Conservation (phyloP, 2,329 filamentous ascomycete species). For the Fusarium fracticaudum region DNA sequence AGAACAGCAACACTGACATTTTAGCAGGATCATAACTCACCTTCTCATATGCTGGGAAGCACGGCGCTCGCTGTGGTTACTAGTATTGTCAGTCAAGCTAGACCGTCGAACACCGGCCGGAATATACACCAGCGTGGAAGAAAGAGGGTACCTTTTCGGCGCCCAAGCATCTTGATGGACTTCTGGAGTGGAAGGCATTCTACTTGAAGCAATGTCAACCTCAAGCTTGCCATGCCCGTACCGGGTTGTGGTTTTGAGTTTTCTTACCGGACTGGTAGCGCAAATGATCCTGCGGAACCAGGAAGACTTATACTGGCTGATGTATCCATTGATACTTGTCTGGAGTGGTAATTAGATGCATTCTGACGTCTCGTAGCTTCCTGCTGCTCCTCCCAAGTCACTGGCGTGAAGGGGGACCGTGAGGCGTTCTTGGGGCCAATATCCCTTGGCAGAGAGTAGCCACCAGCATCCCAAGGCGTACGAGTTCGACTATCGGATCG, state of each 20-base stretch:
- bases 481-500: constrained; percentile 43
- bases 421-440: constrained; percentile 50
- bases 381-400: constrained; percentile 41
- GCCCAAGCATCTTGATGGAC: constrained; percentile 33
- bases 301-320: constrained; percentile 22
- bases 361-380: constrained; percentile 26
- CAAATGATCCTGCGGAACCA: constrained; percentile 26
- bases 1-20: background rate
- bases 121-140: background rate
- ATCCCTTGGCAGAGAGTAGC: constrained; percentile 58
- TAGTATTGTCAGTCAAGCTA: constrained; percentile 10
- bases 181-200: constrained; percentile 37
- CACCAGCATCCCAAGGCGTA: constrained; percentile 62
- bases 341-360: constrained; percentile 39
- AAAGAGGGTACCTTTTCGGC: constrained; percentile 31
- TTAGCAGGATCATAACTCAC: constrained; percentile 10
- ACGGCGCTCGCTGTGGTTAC: constrained; percentile 25
- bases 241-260: background rate
- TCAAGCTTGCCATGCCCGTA: background rate
- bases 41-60: constrained; percentile 34
- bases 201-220: constrained; percentile 26
- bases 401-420: constrained; percentile 29
- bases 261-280: constrained; percentile 41
- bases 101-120: too few species aligned
- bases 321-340: constrained; percentile 47